phyloP scores from a whole-genome alignment of 2,329 filamentous ascomycete species.

The Paecilomyces formosus region DNA sequence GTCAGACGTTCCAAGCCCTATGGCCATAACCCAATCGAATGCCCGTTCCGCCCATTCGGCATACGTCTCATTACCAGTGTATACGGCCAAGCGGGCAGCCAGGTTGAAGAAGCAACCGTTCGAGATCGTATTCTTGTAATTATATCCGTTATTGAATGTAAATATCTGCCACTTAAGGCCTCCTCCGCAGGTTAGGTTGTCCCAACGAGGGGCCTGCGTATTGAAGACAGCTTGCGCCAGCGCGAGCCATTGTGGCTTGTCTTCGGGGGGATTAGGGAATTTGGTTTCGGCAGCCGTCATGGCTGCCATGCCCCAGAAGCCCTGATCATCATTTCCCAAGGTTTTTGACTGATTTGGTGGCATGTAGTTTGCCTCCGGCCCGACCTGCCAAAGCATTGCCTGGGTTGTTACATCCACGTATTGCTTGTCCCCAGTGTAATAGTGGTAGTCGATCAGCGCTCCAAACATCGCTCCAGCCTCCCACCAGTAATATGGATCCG shows the following conservation, averaged over 20 bases:
- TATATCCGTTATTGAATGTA: constrained; percentile 59
- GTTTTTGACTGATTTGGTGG: constrained; percentile 43
- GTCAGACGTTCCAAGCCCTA: constrained; percentile 44
- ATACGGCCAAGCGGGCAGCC: constrained; percentile 59
- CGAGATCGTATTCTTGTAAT: constrained; percentile 47
- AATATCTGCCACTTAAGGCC: constrained; percentile 79
- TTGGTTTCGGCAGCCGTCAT: constrained; percentile 68
- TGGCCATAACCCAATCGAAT: constrained; percentile 48
- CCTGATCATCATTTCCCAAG: constrained; percentile 47
- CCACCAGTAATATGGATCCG: constrained; percentile 48
- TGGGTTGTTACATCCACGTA: constrained; percentile 63
- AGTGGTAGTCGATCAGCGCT: constrained; percentile 71
- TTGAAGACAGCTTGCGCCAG: constrained; percentile 75
- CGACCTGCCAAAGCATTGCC: constrained; percentile 64
- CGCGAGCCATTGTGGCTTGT: constrained; percentile 66
- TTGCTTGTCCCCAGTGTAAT: constrained; percentile 62
- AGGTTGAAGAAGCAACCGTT: constrained; percentile 49
- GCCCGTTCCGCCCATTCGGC: constrained; percentile 64
- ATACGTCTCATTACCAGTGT: constrained; percentile 69
- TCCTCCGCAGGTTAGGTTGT: constrained; percentile 58
- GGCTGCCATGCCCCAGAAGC: constrained; percentile 72
- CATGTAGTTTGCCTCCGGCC: constrained; percentile 67
- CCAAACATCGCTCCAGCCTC: constrained; percentile 61
- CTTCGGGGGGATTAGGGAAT: constrained; percentile 59
- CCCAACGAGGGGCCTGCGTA: constrained; percentile 65